Evolutionary conservation across 2,329 filamentous ascomycete genomes (phyloP).

Genomic region (Venturia effusa): DNA sequence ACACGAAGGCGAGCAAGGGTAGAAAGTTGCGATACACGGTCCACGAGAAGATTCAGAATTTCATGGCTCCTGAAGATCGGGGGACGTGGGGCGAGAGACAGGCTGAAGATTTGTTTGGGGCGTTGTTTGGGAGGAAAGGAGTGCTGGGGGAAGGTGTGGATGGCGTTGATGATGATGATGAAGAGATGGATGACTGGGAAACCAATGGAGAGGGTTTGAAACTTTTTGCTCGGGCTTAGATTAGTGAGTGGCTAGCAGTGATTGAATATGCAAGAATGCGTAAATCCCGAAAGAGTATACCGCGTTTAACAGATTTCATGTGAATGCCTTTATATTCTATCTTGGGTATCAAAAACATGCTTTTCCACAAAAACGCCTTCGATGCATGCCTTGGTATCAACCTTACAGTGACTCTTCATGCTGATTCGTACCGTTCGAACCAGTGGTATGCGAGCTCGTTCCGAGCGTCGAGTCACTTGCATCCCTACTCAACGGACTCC

Average conservation of each 20-base stretch:
- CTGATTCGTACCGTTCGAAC: background rate
- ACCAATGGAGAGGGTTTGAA: slow-evolving; percentile 26
- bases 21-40: slow-evolving; percentile 89
- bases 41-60: slow-evolving; percentile 95
- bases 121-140: slow-evolving; percentile 36
- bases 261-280: no score
- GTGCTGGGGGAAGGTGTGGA: slow-evolving; percentile 33
- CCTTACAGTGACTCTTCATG: background rate
- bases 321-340: no score
- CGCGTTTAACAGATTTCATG: no score
- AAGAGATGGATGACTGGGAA: slow-evolving; percentile 25
- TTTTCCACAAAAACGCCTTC: background rate
- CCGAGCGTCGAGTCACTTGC: slow-evolving; percentile 5
- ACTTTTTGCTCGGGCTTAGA: slow-evolving; percentile 21
- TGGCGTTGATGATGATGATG: slow-evolving; percentile 18
- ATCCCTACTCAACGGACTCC: background rate
- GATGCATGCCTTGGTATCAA: background rate
- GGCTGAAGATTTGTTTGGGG: slow-evolving; percentile 51
- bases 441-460: background rate
- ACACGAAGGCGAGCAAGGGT: slow-evolving; percentile 91
- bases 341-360: slow-evolving; percentile 1
- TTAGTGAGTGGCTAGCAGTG: no score
- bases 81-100: slow-evolving; percentile 70
- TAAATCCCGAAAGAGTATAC: no score
- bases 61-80: slow-evolving; percentile 87